A percentile compares a stretch with the other conserved stretches of the same genome.
Conservation (phyloP, 1,139 yeast species). For the Spathaspora jeffriesii region DNA sequence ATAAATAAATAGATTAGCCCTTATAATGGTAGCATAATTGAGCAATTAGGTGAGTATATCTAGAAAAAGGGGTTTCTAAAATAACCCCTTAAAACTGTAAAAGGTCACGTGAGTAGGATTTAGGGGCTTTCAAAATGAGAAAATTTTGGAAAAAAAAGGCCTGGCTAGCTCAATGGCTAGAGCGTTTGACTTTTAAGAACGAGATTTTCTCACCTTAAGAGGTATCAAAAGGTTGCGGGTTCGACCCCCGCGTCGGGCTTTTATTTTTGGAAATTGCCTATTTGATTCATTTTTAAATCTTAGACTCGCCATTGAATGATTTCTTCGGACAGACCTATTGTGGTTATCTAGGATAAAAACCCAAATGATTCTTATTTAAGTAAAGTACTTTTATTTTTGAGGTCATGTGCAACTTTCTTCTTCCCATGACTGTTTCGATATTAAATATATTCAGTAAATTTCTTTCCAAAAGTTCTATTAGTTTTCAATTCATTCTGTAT, state of each 20-base stretch:
- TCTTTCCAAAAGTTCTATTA: too few relatives aligned
- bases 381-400: too few relatives aligned
- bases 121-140: not conserved
- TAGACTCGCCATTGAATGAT: conserved; percentile 6
- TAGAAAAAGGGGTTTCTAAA: not conserved
- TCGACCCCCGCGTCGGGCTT: conserved; percentile 55
- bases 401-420: too few relatives aligned
- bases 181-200: conserved; percentile 43
- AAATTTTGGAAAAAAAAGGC: conserved; percentile 15
- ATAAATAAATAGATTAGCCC: not conserved
- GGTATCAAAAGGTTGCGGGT: conserved; percentile 44
- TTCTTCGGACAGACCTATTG: too few relatives aligned
- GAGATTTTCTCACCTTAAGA: conserved; percentile 2
- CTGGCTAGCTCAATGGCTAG: conserved; percentile 51
- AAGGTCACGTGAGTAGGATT: not conserved
- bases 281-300: not conserved
- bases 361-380: too few relatives aligned
- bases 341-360: too few relatives aligned
- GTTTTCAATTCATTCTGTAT: too few relatives aligned
- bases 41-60: not conserved
- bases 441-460: too few relatives aligned
- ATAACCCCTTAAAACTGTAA: not conserved
- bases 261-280: conserved; percentile 7
- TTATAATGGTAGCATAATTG: not conserved
- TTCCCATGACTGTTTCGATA: too few relatives aligned